A percentile compares a stretch with the other conserved stretches of the same genome.
Conservation (phyloP, 176 grass and related monocot genomes). For the Poa annua region DNA sequence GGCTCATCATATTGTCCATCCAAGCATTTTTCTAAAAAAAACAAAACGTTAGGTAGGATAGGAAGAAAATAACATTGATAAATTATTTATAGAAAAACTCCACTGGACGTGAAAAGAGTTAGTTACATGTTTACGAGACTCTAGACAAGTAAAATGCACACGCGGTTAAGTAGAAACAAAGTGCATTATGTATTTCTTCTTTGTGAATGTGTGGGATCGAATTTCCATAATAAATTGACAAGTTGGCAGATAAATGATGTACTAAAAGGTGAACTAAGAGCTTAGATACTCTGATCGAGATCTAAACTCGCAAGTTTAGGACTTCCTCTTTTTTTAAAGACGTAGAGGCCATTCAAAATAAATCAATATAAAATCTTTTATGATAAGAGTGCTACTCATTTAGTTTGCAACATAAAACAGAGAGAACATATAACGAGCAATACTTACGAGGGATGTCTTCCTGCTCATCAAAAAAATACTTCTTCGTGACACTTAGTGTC, state of each 20-base stretch:
- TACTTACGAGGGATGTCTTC: not conserved
- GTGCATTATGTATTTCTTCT: no score
- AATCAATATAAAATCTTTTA: not conserved
- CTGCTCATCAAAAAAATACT: not conserved
- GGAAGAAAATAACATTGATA: not conserved
- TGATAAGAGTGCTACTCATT: not conserved
- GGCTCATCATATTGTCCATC: not conserved
- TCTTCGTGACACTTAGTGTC: not conserved
- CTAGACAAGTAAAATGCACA: not conserved
- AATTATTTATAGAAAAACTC: not conserved
- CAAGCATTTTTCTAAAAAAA: not conserved
- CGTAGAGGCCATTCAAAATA: not conserved
- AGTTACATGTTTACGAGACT: not conserved
- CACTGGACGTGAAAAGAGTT: not conserved
- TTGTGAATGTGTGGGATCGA: no score
- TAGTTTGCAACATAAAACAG: not conserved
- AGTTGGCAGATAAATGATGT: no score
- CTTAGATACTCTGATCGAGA: not conserved
- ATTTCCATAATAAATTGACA: no score
- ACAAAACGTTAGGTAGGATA: not conserved
- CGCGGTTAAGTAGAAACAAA: no score
- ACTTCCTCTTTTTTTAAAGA: not conserved
- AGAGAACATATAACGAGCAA: not conserved
- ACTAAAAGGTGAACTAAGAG: no score
- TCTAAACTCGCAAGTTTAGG: not conserved